phyloP scores from a whole-genome alignment of 2,329 filamentous ascomycete genomes.

The Monosporascus sp. region DNA sequence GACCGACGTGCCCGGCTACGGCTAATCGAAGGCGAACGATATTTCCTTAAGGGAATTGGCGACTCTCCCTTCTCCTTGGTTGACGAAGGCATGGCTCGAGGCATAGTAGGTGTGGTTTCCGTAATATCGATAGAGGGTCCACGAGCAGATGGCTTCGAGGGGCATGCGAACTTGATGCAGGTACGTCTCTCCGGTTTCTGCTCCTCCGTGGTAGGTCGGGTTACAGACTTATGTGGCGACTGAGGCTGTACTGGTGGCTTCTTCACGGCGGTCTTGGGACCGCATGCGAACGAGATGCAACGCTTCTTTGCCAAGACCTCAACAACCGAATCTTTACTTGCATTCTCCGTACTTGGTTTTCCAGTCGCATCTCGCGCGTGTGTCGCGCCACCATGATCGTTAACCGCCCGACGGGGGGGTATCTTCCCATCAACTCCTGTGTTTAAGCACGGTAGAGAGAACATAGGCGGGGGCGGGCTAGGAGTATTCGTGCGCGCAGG shows the following conservation, averaged over 20 bases:
- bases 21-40: conserved; percentile 23
- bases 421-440: conserved; percentile 22
- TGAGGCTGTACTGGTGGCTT: conserved; percentile 34
- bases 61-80: conserved; percentile 14
- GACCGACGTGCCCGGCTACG: conserved; percentile 19
- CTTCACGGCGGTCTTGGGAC: conserved; percentile 51
- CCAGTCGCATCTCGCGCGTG: conserved; percentile 9
- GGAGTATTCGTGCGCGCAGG: conserved; percentile 83
- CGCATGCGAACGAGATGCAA: conserved; percentile 90
- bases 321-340: conserved; percentile 48
- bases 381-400: conserved; percentile 17
- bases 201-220: conserved; percentile 28
- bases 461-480: conserved; percentile 72
- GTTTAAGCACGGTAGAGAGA: conserved; percentile 39
- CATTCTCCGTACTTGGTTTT: conserved; percentile 11
- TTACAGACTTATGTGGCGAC: conserved; percentile 25
- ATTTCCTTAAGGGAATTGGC: conserved; percentile 18
- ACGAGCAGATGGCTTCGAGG: conserved; percentile 43
- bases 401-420: conserved; percentile 18
- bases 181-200: conserved; percentile 44
- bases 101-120: conserved; percentile 6
- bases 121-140: conserved; percentile 32
- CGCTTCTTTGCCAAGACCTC: conserved; percentile 70
- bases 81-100: conserved; percentile 1
- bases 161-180: conserved; percentile 72